Base-by-base conservation (phyloP, 495 filamentous ascomycete genomes). In the Tuber microsphaerosporum region DNA sequence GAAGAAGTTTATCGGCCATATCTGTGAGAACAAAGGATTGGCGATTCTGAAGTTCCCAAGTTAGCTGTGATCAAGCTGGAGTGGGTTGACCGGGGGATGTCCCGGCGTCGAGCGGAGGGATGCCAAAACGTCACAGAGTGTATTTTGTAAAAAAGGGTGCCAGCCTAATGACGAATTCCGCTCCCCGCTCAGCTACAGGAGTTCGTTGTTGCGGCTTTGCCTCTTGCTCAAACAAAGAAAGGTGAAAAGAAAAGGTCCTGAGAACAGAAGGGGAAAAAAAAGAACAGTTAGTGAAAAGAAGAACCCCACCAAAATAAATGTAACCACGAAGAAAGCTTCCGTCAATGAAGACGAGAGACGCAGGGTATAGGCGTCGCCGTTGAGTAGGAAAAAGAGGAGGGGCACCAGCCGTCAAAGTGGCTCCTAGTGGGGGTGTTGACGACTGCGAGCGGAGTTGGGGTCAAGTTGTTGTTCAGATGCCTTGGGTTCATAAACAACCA, bases 1-100 rank as follows among this genome's bases (percentile, higher is more conserved):
- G 81, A 16, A 83, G 75, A 61, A 82, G 73, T 74, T 78, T 80
- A 42, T 83, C 81, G 42, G 81, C 74, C 81, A 83, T 83, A n/a
- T 39, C 46, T 77, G 34, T 43, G 41, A 31, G 17, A n/a, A 45
- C 34, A 31, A 14, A 71, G 26, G 17, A n/a, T 41, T 22, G 22
- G 17, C 70, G 22, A 22, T 22, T n/a, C 22, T 41, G 7, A 42
- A 44, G 37, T 71, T 71, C 34, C 70, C 43, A 17, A 42, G 70
- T 22, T 42, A 45, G 39, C 20, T 2, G 70, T 42, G 34, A 31
- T 71, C 22, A n/a, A 31, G 70, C n/a, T 45, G 14, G 26, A 31
- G 26, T 16, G 26, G 56, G 70, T 2, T 19, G 43, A 71, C 70
- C 70, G 26, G 70, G 20, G 70, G 34, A 31, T 41, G 34, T 20